Evolutionary conservation across 2,329 filamentous ascomycete species (phyloP).

Genomic region (Neofusicoccum laricinum): DNA sequence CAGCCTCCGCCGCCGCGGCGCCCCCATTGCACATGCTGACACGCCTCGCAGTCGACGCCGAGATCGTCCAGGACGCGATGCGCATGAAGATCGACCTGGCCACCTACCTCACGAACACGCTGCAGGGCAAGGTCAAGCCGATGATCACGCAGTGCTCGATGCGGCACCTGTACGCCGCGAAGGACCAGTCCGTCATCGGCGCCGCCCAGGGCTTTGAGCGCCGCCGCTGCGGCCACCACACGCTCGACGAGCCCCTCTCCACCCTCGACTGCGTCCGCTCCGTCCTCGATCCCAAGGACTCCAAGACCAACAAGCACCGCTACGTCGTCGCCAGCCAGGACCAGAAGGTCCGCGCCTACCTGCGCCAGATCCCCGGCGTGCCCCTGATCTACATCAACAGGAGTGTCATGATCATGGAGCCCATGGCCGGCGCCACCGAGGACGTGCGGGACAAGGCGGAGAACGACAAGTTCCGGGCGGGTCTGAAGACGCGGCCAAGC

Average conservation of each 20-base stretch:
- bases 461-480: constrained; percentile 69
- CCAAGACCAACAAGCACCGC: constrained; percentile 70
- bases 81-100: constrained; percentile 89
- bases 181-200: constrained; percentile 62
- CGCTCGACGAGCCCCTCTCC: constrained; percentile 68
- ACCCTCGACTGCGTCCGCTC: constrained; percentile 67
- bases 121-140: constrained; percentile 82
- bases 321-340: constrained; percentile 78
- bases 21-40: constrained; percentile 14
- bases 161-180: constrained; percentile 68
- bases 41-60: constrained; percentile 64
- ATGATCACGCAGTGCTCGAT: constrained; percentile 83
- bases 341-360: constrained; percentile 57
- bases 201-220: constrained; percentile 74
- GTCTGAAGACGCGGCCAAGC: constrained; percentile 51
- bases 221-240: constrained; percentile 73
- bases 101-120: constrained; percentile 71
- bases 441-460: constrained; percentile 66
- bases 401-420: constrained; percentile 76
- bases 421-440: constrained; percentile 68
- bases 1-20: neutral
- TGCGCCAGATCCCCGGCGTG: constrained; percentile 68
- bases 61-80: constrained; percentile 77
- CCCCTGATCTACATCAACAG: constrained; percentile 76
- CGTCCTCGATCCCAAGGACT: constrained; percentile 76